A percentile compares a stretch with the other conserved stretches of the same genome.
Evolutionary conservation across 2,329 filamentous ascomycete genomes (phyloP).

Genomic region (Epichloe sibirici): DNA sequence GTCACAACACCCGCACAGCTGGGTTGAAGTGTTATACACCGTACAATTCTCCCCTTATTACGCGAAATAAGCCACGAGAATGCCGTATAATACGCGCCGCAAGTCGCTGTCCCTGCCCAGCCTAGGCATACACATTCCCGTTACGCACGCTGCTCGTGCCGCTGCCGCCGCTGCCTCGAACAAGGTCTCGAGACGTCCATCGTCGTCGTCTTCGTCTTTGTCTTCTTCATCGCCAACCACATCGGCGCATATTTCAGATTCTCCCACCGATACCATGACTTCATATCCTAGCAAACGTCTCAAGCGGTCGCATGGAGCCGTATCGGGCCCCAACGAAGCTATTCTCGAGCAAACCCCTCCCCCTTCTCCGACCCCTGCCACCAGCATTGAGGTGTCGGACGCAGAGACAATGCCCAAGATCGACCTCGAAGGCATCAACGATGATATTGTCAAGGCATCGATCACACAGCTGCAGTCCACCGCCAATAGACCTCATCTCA

Average conservation of each 20-base stretch:
- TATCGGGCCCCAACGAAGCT: slow-evolving; percentile 47
- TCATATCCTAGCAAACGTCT: slow-evolving; percentile 49
- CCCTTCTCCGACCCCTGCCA: slow-evolving; percentile 23
- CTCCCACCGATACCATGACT: slow-evolving; percentile 18
- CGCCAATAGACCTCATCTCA: slow-evolving; percentile 81
- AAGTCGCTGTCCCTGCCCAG: slow-evolving; percentile 91
- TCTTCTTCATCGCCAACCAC: slow-evolving; percentile 15
- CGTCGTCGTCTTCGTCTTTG: slow-evolving; percentile 16
- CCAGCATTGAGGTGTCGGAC: slow-evolving; percentile 17
- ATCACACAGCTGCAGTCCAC: slow-evolving; percentile 82
- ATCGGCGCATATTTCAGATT: slow-evolving; percentile 14
- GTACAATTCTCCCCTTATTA: neutral
- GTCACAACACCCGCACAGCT: neutral
- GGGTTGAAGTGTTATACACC: neutral
- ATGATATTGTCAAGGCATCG: slow-evolving; percentile 88
- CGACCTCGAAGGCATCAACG: slow-evolving; percentile 74
- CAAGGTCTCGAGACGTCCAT: slow-evolving; percentile 19
- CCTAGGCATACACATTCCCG: slow-evolving; percentile 78
- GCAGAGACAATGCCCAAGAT: slow-evolving; percentile 16
- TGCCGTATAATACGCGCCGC: slow-evolving; percentile 94
- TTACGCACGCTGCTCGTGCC: slow-evolving; percentile 48
- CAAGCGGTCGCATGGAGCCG: slow-evolving; percentile 61
- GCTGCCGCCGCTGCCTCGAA: slow-evolving; percentile 33
- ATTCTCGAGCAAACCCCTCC: slow-evolving; percentile 65
- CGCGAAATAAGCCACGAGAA: slow-evolving; percentile 23